Conservation (phyloP, 2,329 filamentous ascomycete species). For the Aspergillus brunneoviolaceus region DNA sequence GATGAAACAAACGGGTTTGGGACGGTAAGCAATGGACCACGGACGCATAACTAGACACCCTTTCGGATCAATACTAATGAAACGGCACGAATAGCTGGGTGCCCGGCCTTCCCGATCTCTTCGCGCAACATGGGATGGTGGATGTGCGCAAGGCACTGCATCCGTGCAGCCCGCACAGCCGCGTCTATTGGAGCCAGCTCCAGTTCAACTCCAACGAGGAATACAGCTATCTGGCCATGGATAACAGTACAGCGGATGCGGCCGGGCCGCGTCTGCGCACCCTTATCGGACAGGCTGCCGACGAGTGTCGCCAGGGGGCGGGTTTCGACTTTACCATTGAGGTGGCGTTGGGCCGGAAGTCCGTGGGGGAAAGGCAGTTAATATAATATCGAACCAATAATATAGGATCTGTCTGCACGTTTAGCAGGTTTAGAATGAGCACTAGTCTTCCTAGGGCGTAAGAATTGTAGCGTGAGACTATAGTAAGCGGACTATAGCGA, state of each 20-base stretch:
- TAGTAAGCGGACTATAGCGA: no score
- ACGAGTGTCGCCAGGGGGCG: not conserved
- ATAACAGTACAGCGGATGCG: not conserved
- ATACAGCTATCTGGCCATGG: constrained; percentile 3
- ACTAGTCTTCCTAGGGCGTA: no score
- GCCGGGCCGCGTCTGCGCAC: not conserved
- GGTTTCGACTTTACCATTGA: constrained; percentile 2
- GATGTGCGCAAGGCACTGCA: constrained; percentile 2
- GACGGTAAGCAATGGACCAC: not conserved
- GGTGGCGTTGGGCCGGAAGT: not conserved
- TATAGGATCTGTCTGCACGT: no score
- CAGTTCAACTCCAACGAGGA: constrained; percentile 5
- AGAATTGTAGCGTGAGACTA: no score
- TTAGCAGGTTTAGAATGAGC: no score
- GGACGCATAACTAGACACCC: not conserved
- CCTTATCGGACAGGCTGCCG: not conserved
- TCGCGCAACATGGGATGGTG: not conserved
- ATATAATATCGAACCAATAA: not conserved
- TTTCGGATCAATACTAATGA: not conserved
- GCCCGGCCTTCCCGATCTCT: not conserved
- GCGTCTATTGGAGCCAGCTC: constrained; percentile 1
- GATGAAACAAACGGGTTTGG: not conserved
- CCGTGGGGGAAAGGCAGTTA: not conserved
- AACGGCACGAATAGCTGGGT: not conserved
- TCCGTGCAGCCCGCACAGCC: not conserved